These are phyloP conservation scores for Jasminum sambac DNA, from an alignment of 257 asterid genomes.

Conservation along the genomic window DNA sequence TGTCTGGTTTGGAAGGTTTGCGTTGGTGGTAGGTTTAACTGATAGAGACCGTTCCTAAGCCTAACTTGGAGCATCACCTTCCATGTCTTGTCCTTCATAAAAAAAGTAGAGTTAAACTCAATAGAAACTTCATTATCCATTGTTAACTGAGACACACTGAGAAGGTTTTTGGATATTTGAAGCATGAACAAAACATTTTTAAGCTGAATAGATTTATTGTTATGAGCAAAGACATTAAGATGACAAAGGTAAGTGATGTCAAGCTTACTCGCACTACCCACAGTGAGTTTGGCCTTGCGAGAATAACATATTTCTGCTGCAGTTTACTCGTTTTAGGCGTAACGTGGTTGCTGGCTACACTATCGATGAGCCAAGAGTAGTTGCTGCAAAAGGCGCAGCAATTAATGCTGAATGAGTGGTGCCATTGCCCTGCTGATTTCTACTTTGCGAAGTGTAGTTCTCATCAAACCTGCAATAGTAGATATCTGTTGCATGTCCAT, in stretches of 20 bases:
- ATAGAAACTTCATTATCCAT: not conserved
- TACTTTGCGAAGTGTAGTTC: too few species aligned
- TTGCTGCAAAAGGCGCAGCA: too few species aligned
- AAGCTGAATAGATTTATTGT: not conserved
- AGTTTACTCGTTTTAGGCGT: too few species aligned
- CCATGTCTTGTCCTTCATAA: not conserved
- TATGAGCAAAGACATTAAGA: not conserved
- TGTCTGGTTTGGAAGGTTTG: too few species aligned
- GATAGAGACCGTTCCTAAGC: not conserved
- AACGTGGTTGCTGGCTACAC: too few species aligned
- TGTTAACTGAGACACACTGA: not conserved
- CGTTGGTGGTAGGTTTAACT: not conserved
- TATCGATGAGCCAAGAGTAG: too few species aligned
- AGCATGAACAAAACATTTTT: not conserved
- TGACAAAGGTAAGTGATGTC: not conserved
- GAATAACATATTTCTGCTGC: not conserved
- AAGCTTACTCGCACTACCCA: not conserved
- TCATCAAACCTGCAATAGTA: too few species aligned
- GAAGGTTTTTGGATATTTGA: not conserved
- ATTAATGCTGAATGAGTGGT: too few species aligned
- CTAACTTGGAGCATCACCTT: not conserved
- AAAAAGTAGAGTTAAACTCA: not conserved
- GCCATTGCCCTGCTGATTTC: too few species aligned
- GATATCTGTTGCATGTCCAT: too few species aligned
- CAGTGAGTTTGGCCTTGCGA: not conserved